A percentile compares a stretch with the other conserved stretches of the same genome.
Conservation (phyloP, 2,329 filamentous ascomycete genomes). For the Zalaria obscura region DNA sequence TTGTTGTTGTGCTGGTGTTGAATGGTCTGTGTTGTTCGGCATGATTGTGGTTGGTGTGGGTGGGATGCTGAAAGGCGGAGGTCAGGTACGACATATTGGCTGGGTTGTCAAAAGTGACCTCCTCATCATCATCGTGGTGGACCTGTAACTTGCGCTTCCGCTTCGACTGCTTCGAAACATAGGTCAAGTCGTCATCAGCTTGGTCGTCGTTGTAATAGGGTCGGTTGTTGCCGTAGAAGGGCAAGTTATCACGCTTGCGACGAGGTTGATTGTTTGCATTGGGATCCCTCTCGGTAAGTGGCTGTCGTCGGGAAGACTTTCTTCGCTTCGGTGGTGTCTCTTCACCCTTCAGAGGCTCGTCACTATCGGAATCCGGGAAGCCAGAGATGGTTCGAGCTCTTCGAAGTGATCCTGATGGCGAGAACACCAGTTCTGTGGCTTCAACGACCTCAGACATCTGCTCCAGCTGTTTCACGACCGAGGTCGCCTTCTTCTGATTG, state of each 20-base stretch:
- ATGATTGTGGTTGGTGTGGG: conserved; percentile 6
- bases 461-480: conserved; percentile 53
- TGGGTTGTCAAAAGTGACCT: conserved; percentile 16
- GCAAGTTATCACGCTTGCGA: conserved; percentile 7
- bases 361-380: conserved; percentile 25
- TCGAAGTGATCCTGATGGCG: conserved; percentile 25
- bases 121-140: conserved; percentile 10
- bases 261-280: conserved; percentile 7
- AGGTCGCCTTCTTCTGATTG: conserved; percentile 65
- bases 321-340: conserved; percentile 13
- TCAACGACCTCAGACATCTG: conserved; percentile 49
- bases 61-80: conserved; percentile 7
- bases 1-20: conserved; percentile 5
- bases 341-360: conserved; percentile 17
- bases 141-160: conserved; percentile 1
- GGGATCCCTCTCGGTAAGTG: conserved; percentile 14
- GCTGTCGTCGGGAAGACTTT: conserved; percentile 10
- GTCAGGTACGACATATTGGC: conserved; percentile 7
- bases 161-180: not conserved
- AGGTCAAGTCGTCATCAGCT: conserved; percentile 9
- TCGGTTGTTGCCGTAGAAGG: conserved; percentile 6
- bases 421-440: conserved; percentile 51
- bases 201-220: conserved; percentile 17
- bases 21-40: conserved; percentile 2
- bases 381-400: conserved; percentile 30